These are phyloP conservation scores for Phytophthora crassamura DNA, from an alignment of 352 stramenopile species.

Conservation along the genomic window DNA sequence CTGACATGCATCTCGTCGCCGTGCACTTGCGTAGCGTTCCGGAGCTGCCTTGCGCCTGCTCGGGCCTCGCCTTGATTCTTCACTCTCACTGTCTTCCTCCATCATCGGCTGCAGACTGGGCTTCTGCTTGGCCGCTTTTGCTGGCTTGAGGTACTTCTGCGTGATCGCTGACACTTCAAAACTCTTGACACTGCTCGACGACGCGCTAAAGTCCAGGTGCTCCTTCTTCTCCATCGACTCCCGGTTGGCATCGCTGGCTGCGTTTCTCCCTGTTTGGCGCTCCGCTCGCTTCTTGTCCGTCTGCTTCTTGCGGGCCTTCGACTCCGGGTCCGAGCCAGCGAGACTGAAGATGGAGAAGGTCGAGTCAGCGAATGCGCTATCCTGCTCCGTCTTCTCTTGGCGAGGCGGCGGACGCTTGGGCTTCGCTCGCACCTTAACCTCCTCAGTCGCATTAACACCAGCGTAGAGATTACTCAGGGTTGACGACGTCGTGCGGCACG, in stretches of 20 bases:
- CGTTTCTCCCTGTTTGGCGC: constrained; percentile 4
- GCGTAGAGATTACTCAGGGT: constrained; percentile 42
- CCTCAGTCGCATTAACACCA: constrained; percentile 29
- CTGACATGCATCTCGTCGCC: constrained; percentile 19
- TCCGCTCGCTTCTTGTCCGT: constrained; percentile 23
- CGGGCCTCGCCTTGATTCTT: constrained; percentile 22
- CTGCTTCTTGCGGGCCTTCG: constrained; percentile 18
- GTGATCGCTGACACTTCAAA: constrained; percentile 48
- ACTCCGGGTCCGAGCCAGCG: constrained; percentile 44
- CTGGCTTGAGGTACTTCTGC: constrained; percentile 42
- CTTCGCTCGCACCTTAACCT: constrained; percentile 14
- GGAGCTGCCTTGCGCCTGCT: constrained; percentile 29
- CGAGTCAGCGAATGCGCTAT: constrained; percentile 38
- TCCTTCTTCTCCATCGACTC: constrained; percentile 44
- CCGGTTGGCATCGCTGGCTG: constrained; percentile 12
- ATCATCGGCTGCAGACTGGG: constrained; percentile 35
- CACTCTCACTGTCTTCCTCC: constrained; percentile 33
- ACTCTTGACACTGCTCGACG: constrained; percentile 38
- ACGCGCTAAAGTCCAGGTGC: constrained; percentile 49
- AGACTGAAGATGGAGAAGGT: constrained; percentile 57
- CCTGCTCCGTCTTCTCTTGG: constrained; percentile 20
- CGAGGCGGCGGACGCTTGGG: constrained; percentile 21
- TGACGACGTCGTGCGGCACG: constrained; percentile 40
- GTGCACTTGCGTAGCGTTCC: constrained; percentile 13
- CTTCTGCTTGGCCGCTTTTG: constrained; percentile 30